Base-by-base conservation (phyloP, 495 filamentous ascomycete genomes). In the Penicillium alfredii region DNA sequence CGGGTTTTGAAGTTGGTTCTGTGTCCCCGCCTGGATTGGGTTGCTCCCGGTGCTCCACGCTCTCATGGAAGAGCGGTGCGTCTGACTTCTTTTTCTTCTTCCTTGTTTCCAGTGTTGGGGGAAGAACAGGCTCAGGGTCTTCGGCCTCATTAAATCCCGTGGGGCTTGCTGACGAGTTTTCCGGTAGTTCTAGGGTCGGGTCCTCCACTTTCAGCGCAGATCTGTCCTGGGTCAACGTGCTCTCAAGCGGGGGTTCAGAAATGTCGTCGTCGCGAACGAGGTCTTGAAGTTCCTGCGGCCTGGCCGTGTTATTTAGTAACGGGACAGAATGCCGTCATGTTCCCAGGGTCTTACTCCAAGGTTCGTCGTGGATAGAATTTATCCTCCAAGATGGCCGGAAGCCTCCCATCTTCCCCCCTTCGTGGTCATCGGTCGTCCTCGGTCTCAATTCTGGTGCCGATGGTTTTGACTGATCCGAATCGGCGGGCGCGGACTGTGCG, bases 321-420 rank as follows among this genome's bases (percentile, higher is more conserved):
- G 32, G 3, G 25, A 1, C 32, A 31, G 21, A 35, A 26, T 4
- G 3, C 7, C 13, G 6, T 13, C 18, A 14, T 7, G 23, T 15
- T 4, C 16, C 0, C 9, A 19, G 1, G 10, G 14, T 55, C 78
- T 47, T 70, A 93, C 85, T 80, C 84, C 41, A 92, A 61, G 3
- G 86, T 89, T 38, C 65, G 67, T 38, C 87, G 68, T 10, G 82
- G 82, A 48, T 77, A 93, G 23, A 63, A 63, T 59, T 88, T 92
- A 52, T 85, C 81, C 60, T 98, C 92, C 33, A 78, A 55, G 32
- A 98, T 95, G 0, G 83, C 77, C 6, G 90, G 85, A 36, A 98
- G 58, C 45, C 73, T 73, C 19, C 81, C 83, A 46, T 86, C 80
- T 52, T 45, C 76, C 33, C 8, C 32, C 30, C 39, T 4, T 36